These are phyloP conservation scores for Coemansia furcata DNA, from an alignment of 192 early-diverging fungal species.

Conservation along the genomic window DNA sequence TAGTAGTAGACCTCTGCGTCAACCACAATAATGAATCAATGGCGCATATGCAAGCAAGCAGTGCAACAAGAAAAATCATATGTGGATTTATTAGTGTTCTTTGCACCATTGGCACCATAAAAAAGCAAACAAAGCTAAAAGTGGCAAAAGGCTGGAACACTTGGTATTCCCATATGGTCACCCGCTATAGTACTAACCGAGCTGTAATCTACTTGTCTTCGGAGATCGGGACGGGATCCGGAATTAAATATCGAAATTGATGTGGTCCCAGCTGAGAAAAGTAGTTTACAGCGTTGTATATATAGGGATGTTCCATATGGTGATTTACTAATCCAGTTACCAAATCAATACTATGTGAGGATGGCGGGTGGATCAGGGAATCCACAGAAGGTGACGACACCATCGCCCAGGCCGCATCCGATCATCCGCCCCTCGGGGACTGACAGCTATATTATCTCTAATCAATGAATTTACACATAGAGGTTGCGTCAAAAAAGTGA, in stretches of 20 bases:
- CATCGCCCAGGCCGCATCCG: too few species aligned
- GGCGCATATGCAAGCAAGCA: neutral
- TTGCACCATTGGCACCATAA: neutral
- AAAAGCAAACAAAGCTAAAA: neutral
- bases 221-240: neutral
- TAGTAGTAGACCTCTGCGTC: too few species aligned
- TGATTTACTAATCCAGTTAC: too few species aligned
- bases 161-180: slow-evolving; percentile 2
- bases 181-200: neutral
- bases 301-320: neutral
- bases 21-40: too few species aligned
- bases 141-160: neutral
- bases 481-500: too few species aligned
- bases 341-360: too few species aligned
- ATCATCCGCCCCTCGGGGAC: too few species aligned
- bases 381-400: too few species aligned
- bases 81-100: neutral
- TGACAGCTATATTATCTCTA: too few species aligned
- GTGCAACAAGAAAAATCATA: neutral
- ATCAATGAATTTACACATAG: too few species aligned
- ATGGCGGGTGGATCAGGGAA: too few species aligned
- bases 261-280: neutral
- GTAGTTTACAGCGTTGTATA: neutral
- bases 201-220: neutral
- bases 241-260: neutral